phyloP scores from a whole-genome alignment of 2,329 filamentous ascomycete genomes.

The Sporothrix sp. region DNA sequence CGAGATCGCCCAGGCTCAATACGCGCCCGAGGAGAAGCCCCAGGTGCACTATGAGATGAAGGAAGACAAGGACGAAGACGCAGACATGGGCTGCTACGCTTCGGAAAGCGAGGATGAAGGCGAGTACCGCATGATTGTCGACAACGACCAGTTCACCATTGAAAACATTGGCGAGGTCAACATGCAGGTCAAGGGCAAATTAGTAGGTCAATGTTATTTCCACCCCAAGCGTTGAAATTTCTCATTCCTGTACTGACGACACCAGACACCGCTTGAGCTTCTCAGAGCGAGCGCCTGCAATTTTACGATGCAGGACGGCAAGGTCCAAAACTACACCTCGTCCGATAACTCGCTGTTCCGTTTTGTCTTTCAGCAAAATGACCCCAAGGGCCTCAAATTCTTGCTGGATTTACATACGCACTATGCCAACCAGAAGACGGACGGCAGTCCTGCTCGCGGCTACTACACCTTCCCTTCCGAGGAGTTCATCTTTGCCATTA shows the following conservation, averaged over 20 bases:
- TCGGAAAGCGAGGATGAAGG: conserved; percentile 26
- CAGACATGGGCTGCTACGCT: conserved; percentile 24
- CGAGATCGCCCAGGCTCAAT: conserved; percentile 62
- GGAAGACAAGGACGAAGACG: conserved; percentile 29
- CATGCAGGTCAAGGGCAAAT: conserved; percentile 55
- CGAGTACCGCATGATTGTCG: conserved; percentile 46
- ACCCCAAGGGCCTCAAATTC: conserved; percentile 43
- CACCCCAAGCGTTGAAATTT: neutral
- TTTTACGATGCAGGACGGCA: conserved; percentile 26
- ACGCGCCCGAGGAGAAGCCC: conserved; percentile 44
- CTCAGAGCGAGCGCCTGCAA: conserved; percentile 33
- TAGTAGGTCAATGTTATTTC: conserved; percentile 17
- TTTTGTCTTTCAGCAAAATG: conserved; percentile 42
- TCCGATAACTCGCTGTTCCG: conserved; percentile 25
- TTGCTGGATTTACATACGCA: conserved; percentile 46
- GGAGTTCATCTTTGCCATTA: conserved; percentile 36
- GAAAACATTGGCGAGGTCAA: conserved; percentile 64
- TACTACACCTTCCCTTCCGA: conserved; percentile 31
- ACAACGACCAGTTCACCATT: conserved; percentile 61
- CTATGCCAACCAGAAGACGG: conserved; percentile 31
- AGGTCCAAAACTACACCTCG: conserved; percentile 19
- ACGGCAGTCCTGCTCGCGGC: conserved; percentile 26
- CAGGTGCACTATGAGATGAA: conserved; percentile 42
- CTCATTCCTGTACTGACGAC: neutral
- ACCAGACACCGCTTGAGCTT: conserved; percentile 40